These are phyloP conservation scores for Fusarium sp. DNA, from an alignment of 2,329 filamentous ascomycete species.

Conservation along the genomic window DNA sequence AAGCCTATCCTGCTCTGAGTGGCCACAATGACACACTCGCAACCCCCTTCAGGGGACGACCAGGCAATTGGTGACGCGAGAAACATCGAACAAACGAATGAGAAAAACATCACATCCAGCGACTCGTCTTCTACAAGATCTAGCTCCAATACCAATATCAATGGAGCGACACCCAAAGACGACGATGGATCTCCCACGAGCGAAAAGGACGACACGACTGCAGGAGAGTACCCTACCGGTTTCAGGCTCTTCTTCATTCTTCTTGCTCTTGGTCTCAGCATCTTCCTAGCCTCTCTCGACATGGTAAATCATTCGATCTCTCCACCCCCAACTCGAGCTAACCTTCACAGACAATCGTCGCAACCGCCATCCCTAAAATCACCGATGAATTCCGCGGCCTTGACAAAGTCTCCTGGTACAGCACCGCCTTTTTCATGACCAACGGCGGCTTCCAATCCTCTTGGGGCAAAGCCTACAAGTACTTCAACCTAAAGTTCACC, in stretches of 20 bases:
- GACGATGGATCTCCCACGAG: neutral
- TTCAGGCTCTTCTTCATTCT: conserved; percentile 57
- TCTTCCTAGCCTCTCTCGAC: conserved; percentile 63
- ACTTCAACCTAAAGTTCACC: conserved; percentile 62
- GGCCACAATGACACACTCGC: neutral
- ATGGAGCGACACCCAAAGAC: neutral
- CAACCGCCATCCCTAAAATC: conserved; percentile 67
- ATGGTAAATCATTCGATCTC: conserved; percentile 38
- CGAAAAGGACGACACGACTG: neutral
- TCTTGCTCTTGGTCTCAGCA: conserved; percentile 58
- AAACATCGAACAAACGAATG: neutral
- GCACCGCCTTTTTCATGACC: conserved; percentile 65
- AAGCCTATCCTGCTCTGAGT: neutral
- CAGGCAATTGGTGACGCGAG: neutral
- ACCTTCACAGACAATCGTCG: conserved; percentile 62
- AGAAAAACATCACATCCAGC: neutral
- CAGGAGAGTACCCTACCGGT: conserved; percentile 53
- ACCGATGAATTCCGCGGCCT: conserved; percentile 64
- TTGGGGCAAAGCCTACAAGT: conserved; percentile 62
- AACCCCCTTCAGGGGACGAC: neutral
- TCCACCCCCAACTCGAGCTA: neutral
- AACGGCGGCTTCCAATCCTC: conserved; percentile 56
- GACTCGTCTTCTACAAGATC: neutral
- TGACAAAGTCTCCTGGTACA: conserved; percentile 70
- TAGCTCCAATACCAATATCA: neutral